These are phyloP conservation scores for Fraxinus anomala DNA, from an alignment of 257 asterid species.

Conservation along the genomic window DNA sequence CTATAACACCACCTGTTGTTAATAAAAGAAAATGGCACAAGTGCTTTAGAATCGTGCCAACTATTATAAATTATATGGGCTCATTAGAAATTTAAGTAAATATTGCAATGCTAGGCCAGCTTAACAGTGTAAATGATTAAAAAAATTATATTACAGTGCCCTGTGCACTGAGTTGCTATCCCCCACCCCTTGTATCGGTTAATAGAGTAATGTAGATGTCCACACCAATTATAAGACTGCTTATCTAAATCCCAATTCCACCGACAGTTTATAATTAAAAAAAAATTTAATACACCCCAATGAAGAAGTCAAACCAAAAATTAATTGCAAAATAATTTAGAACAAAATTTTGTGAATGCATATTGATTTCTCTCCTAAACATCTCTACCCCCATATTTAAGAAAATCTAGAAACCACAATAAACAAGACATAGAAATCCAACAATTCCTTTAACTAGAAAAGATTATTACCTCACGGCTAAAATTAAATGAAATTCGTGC, in stretches of 20 bases:
- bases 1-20: too few relatives aligned
- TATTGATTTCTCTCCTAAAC: neutral
- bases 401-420: neutral
- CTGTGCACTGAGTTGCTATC: too few relatives aligned
- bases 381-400: neutral
- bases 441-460: slow-evolving; percentile 5
- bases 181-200: too few relatives aligned
- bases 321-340: neutral
- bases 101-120: neutral
- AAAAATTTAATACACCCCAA: neutral
- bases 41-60: too few relatives aligned
- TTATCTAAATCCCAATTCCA: too few relatives aligned
- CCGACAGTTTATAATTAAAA: too few relatives aligned
- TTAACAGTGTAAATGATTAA: neutral
- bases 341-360: neutral
- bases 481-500: neutral
- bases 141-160: neutral
- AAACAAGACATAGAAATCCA: neutral
- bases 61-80: too few relatives aligned
- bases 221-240: too few relatives aligned
- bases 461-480: neutral
- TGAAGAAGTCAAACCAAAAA: too few relatives aligned
- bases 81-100: neutral
- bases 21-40: too few relatives aligned
- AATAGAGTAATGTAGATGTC: too few relatives aligned